Evolutionary conservation across 306 rosid species (phyloP).

Genomic region (Comarum palustre): DNA sequence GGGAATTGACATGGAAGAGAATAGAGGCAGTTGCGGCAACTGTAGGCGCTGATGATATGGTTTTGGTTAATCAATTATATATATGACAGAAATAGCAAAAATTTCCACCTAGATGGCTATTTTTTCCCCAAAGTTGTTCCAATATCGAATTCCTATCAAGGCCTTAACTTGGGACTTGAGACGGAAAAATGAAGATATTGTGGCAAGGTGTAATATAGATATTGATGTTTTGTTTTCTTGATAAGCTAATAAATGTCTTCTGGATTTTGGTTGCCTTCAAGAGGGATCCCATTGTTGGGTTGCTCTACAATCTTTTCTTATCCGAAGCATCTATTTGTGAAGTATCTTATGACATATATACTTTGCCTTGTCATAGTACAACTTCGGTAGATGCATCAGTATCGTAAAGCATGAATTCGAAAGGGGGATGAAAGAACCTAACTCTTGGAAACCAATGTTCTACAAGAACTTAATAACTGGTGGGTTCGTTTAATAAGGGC

Average conservation of each 20-base stretch:
- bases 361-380: background rate
- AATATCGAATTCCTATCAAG: conserved; percentile 16
- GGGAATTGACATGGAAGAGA: conserved; percentile 53
- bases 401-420: too few species aligned
- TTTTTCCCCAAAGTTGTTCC: conserved; percentile 11
- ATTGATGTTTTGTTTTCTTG: background rate
- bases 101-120: conserved; percentile 23
- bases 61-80: conserved; percentile 45
- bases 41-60: conserved; percentile 46
- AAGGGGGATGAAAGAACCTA: background rate
- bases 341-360: background rate
- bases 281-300: background rate
- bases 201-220: conserved; percentile 15
- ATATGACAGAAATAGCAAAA: conserved; percentile 24
- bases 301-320: background rate
- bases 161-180: conserved; percentile 17
- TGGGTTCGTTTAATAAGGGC: too few species aligned
- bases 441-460: background rate
- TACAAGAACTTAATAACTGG: too few species aligned
- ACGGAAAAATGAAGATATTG: conserved; percentile 20
- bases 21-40: conserved; percentile 61
- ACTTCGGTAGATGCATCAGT: background rate
- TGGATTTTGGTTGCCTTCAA: background rate
- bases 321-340: background rate
- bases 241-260: conserved; percentile 2